Evolutionary conservation across 2,329 filamentous ascomycete species (phyloP), one percentile per base, ranked within the genome.

Genomic region (Alternaria arborescens): DNA sequence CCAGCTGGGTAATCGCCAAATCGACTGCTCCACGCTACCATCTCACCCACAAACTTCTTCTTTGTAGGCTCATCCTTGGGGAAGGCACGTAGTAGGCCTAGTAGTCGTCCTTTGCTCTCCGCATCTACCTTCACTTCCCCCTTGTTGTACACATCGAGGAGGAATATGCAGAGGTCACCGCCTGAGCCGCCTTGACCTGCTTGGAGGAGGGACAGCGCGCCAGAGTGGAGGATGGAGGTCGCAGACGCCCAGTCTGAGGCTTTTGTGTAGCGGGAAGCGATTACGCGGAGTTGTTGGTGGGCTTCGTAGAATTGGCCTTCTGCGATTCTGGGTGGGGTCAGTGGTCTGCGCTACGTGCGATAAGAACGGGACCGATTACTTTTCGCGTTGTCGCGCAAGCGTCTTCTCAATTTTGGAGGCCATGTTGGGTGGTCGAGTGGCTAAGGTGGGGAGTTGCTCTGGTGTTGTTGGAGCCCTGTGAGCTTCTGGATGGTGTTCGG

Each of bases 231-330:
- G 67, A 98, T 91, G 69, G 97, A 92, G 77, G 93, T 90, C 48
- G 96, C 95, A 12, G 93, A 90, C 69, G 85, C 79, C 86, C 91
- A 97, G 85, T 94, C 94, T 63, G 87, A 83, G 43, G 90, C 86
- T 83, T 98, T 98, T 78, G 94, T 89, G 82, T 99, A 97, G 59
- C 96, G 93, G 40, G 93, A 91, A 62, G 94, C 94, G 70, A 97
- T 94, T 55, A 97, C 94, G 65, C 95, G 93, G 68, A 97, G 92
- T 83, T 99, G 95, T 81, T 99, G 95, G 82, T 98, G 94, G 60
- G 95, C 95, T 86, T 99, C 95, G 83, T 99, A 99, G 85, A 88
- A 97, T 78, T 95, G 90, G 74, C 94, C 94, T 80, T 96, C 93
- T 69, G 88, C 85, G 80, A 97, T 97, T 80, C 93, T 92, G 71